phyloP scores from a whole-genome alignment of 2,329 filamentous ascomycete species.

The Thielaviopsis euricoi region DNA sequence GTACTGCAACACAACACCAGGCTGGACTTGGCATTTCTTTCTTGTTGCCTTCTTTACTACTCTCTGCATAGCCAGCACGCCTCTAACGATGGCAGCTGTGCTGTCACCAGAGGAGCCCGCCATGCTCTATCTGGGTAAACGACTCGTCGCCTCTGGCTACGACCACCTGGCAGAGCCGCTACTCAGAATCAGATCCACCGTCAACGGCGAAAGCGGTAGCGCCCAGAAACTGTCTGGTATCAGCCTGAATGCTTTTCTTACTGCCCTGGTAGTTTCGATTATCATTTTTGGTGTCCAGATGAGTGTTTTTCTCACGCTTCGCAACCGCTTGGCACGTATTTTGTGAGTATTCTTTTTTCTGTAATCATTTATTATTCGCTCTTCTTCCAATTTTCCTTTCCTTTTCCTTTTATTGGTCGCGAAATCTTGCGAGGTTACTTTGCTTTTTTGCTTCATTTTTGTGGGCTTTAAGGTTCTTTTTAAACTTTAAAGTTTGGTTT shows the following conservation, averaged over 20 bases:
- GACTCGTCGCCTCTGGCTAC: background rate
- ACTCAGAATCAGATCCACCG: background rate
- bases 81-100: background rate
- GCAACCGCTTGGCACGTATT: conserved; percentile 65
- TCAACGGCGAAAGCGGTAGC: conserved; percentile 5
- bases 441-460: too few species aligned
- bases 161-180: background rate
- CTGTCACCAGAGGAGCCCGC: background rate
- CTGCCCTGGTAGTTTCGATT: conserved; percentile 45
- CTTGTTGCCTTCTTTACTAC: background rate
- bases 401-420: too few species aligned
- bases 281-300: conserved; percentile 48
- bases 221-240: conserved; percentile 23
- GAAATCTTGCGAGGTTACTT: too few species aligned
- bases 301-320: conserved; percentile 56
- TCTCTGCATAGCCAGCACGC: background rate
- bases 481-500: background rate
- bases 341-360: conserved; percentile 40
- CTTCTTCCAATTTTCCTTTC: background rate
- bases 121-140: background rate
- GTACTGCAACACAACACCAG: background rate
- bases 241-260: conserved; percentile 41
- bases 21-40: background rate
- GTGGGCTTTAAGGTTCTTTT: background rate
- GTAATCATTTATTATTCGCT: background rate